These are phyloP conservation scores for Cyberlindnera suaveolens DNA, from an alignment of 805 yeast genomes.

Conservation along the genomic window DNA sequence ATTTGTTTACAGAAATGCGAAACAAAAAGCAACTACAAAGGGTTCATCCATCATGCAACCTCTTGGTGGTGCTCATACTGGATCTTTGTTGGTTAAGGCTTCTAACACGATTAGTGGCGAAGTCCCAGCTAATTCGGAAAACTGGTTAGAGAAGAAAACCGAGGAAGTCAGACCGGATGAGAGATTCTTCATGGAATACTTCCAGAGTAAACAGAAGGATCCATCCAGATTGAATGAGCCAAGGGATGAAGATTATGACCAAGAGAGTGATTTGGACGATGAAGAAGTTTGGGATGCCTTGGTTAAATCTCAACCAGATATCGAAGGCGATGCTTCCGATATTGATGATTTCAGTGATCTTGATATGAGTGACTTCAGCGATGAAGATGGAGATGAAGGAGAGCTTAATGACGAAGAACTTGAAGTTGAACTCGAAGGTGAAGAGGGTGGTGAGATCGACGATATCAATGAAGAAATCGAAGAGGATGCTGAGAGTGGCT, in stretches of 20 bases:
- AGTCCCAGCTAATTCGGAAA: slow-evolving; percentile 77
- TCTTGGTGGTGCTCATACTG: slow-evolving; percentile 77
- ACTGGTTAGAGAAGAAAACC: slow-evolving; percentile 67
- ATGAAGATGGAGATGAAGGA: slow-evolving; percentile 39
- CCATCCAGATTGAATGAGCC: slow-evolving; percentile 27
- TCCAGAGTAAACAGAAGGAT: slow-evolving; percentile 49
- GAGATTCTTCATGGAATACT: slow-evolving; percentile 80
- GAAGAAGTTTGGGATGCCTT: slow-evolving; percentile 79
- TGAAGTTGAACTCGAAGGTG: slow-evolving; percentile 26
- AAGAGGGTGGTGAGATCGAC: slow-evolving; percentile 7
- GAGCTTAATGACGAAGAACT: slow-evolving; percentile 15
- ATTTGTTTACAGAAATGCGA: slow-evolving; percentile 91
- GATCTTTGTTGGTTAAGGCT: slow-evolving; percentile 61
- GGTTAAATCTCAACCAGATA: slow-evolving; percentile 67
- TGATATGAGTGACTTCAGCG: slow-evolving; percentile 30
- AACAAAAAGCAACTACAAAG: slow-evolving; percentile 63
- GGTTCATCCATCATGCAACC: slow-evolving; percentile 98
- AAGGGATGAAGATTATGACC: slow-evolving; percentile 31
- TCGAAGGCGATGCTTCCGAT: slow-evolving; percentile 43
- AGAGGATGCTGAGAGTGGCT: slow-evolving; percentile 29
- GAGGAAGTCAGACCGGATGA: slow-evolving; percentile 80
- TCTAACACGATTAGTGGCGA: slow-evolving; percentile 37
- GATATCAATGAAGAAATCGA: slow-evolving; percentile 29
- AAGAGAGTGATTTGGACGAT: slow-evolving; percentile 47
- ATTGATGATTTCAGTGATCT: slow-evolving; percentile 50